Evolutionary conservation across 2,329 filamentous ascomycete species (phyloP).

Genomic region (Graphiopsis chlorocephala): DNA sequence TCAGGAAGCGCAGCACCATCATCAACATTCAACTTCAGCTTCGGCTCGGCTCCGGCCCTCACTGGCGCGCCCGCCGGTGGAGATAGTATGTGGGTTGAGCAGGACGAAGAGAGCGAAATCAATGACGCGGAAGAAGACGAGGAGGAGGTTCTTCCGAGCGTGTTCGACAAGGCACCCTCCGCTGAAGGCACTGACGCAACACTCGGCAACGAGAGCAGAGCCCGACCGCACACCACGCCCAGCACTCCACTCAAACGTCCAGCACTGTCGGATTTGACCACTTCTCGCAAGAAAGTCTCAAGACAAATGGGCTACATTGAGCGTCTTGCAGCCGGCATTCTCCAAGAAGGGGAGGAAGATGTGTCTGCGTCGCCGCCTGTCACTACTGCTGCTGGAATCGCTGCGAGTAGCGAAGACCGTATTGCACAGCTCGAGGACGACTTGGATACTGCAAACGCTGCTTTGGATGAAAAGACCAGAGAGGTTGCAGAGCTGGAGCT

Average conservation of each 20-base stretch:
- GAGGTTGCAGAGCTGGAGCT: background rate
- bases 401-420: background rate
- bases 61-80: background rate
- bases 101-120: background rate
- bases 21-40: conserved; percentile 6
- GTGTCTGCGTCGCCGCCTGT: background rate
- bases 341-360: background rate
- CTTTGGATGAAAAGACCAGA: background rate
- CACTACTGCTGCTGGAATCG: background rate
- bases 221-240: background rate
- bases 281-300: background rate
- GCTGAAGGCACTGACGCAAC: background rate
- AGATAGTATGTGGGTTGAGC: conserved; percentile 16
- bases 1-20: background rate
- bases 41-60: background rate
- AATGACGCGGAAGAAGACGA: background rate
- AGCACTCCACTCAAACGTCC: background rate
- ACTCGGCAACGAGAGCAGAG: background rate
- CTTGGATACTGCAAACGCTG: background rate
- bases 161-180: background rate
- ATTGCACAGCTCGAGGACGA: background rate
- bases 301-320: conserved; percentile 14
- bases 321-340: conserved; percentile 6
- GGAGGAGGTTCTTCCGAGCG: background rate
- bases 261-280: background rate